Conservation (phyloP, 495 filamentous ascomycete genomes). For the Podospora pseudoanserina region DNA sequence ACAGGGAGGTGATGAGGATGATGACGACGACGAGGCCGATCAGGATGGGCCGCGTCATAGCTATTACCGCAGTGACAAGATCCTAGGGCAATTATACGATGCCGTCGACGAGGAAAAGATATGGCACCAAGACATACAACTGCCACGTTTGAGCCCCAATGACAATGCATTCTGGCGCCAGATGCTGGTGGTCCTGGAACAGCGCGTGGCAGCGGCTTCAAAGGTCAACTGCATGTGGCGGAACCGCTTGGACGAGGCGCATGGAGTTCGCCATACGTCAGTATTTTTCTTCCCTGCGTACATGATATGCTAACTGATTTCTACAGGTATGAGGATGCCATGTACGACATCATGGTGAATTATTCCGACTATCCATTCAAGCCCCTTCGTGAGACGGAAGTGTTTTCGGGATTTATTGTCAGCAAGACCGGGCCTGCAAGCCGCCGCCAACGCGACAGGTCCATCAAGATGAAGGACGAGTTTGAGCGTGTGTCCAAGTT, state of each 20-base stretch:
- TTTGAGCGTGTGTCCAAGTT: constrained; percentile 51
- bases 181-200: constrained; percentile 45
- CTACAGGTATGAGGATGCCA: constrained; percentile 61
- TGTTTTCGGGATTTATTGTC: constrained; percentile 69
- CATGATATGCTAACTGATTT: not conserved
- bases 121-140: constrained; percentile 53
- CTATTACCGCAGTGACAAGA: constrained; percentile 67
- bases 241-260: constrained; percentile 43
- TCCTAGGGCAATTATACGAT: constrained; percentile 70
- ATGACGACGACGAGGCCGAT: constrained; percentile 53
- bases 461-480: constrained; percentile 58
- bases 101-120: constrained; percentile 70
- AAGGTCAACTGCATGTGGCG: constrained; percentile 25
- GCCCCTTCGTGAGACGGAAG: constrained; percentile 67
- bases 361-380: constrained; percentile 56
- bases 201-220: constrained; percentile 22
- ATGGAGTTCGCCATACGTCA: constrained; percentile 54
- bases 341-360: constrained; percentile 53
- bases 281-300: constrained; percentile 12
- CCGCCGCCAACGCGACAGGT: constrained; percentile 60
- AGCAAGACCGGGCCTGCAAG: constrained; percentile 58
- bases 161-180: constrained; percentile 38
- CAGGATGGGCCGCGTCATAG: constrained; percentile 44
- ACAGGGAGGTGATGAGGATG: constrained; percentile 17
- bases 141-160: constrained; percentile 17